phyloP scores from a whole-genome alignment of 1,284 basidiomycete species.

The Mycena sp. region DNA sequence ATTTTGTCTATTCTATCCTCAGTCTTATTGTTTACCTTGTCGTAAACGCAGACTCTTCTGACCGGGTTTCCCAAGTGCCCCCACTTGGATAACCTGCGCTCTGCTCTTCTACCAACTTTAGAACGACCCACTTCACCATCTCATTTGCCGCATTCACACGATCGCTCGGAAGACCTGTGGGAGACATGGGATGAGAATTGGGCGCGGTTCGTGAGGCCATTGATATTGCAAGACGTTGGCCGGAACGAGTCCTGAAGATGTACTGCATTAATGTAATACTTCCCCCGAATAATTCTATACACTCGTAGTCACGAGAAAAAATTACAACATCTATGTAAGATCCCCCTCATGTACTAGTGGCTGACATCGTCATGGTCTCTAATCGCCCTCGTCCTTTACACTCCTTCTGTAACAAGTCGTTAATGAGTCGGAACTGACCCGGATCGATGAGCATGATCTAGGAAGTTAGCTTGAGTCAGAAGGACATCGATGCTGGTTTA shows the following conservation, averaged over 20 bases:
- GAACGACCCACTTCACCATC: constrained; percentile 25
- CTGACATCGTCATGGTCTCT: constrained; percentile 83
- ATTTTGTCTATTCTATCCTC: constrained; percentile 29
- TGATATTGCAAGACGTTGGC: constrained; percentile 60
- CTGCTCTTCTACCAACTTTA: constrained; percentile 48
- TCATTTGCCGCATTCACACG: background rate
- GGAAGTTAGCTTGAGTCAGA: background rate
- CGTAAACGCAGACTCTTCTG: constrained; percentile 60
- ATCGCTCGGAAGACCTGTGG: constrained; percentile 46
- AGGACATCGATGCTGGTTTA: background rate
- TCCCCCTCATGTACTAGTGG: constrained; percentile 45
- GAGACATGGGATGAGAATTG: constrained; percentile 89
- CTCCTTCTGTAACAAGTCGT: constrained; percentile 90
- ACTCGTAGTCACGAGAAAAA: constrained; percentile 13
- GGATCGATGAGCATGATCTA: constrained; percentile 95
- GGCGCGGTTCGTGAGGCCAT: constrained; percentile 71
- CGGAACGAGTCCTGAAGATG: constrained; percentile 14
- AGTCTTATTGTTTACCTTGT: background rate
- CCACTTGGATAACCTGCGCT: constrained; percentile 58
- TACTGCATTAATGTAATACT: constrained; percentile 9
- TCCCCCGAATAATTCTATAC: constrained; percentile 2
- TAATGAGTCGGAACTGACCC: constrained; percentile 88
- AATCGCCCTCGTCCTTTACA: constrained; percentile 87
- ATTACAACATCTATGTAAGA: constrained; percentile 28
- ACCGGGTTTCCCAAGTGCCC: constrained; percentile 66